Evolutionary conservation across 2,329 filamentous ascomycete genomes (phyloP).

Genomic region (Aspergillus pseudonomiae): DNA sequence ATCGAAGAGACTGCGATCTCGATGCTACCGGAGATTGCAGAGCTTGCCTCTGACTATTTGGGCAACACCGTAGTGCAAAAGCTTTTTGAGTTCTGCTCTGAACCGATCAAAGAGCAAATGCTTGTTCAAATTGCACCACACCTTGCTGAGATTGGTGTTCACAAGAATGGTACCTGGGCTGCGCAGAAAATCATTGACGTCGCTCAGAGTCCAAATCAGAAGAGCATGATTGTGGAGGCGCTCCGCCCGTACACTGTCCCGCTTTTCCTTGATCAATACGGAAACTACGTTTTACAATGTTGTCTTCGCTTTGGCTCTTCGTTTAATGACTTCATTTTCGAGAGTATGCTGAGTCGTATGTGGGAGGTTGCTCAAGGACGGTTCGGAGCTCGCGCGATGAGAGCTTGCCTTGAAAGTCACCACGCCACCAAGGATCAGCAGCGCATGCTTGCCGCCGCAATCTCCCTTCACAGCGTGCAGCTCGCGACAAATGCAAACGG

Average conservation of each 20-base stretch:
- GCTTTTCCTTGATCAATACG: slow-evolving; percentile 95
- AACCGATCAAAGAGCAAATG: slow-evolving; percentile 89
- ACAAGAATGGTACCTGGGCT: slow-evolving; percentile 99
- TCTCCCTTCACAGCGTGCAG: slow-evolving; percentile 95
- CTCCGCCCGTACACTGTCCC: slow-evolving; percentile 85
- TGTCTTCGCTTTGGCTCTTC: slow-evolving; percentile 89
- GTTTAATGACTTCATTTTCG: slow-evolving; percentile 96
- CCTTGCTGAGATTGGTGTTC: slow-evolving; percentile 92
- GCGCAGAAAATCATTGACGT: slow-evolving; percentile 99
- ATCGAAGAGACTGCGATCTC: slow-evolving; percentile 89
- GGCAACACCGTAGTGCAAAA: slow-evolving; percentile 99
- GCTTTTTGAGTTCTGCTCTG: slow-evolving; percentile 93
- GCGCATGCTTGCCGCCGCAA: slow-evolving; percentile 87
- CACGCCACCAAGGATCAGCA: slow-evolving; percentile 95
- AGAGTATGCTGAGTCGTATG: slow-evolving; percentile 90
- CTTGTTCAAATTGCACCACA: slow-evolving; percentile 84
- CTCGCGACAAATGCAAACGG: slow-evolving; percentile 96
- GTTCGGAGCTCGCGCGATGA: slow-evolving; percentile 94
- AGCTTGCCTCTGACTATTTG: slow-evolving; percentile 92
- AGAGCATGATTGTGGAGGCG: slow-evolving; percentile 80
- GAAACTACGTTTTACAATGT: slow-evolving; percentile 93
- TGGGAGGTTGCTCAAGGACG: slow-evolving; percentile 93
- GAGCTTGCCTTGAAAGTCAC: slow-evolving; percentile 94
- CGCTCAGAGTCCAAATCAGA: slow-evolving; percentile 81
- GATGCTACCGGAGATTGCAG: slow-evolving; percentile 96